Conservation (phyloP, 225 moss, liverwort and hornwort genomes). For the Marchantia paleacea region DNA sequence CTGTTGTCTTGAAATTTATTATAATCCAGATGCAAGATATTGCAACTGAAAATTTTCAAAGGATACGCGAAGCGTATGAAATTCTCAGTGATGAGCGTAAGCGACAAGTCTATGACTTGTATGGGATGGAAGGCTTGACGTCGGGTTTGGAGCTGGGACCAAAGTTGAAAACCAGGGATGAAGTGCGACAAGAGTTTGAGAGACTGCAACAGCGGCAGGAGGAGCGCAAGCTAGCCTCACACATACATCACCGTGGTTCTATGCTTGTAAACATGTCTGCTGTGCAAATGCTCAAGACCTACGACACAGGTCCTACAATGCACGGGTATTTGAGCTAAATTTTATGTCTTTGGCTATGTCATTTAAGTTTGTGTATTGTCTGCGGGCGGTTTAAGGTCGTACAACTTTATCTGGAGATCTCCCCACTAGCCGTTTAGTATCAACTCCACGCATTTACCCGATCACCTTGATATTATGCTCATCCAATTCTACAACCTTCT, state of each 20-base stretch:
- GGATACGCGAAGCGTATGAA: conserved; percentile 93
- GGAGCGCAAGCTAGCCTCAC: conserved; percentile 90
- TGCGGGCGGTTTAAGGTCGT: too few species aligned
- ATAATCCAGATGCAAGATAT: conserved; percentile 84
- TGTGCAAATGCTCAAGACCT: conserved; percentile 70
- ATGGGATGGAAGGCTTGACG: conserved; percentile 92
- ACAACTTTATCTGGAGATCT: too few species aligned
- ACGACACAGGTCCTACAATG: conserved; percentile 62
- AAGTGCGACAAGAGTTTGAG: conserved; percentile 90
- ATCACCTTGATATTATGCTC: too few species aligned
- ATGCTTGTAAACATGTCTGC: conserved; percentile 78
- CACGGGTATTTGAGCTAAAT: conserved; percentile 46
- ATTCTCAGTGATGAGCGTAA: conserved; percentile 89
- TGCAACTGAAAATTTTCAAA: conserved; percentile 92
- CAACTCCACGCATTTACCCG: too few species aligned
- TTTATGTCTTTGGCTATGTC: neutral
- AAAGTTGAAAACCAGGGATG: conserved; percentile 84
- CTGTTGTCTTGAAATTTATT: neutral
- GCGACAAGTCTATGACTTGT: conserved; percentile 91
- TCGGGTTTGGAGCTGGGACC: conserved; percentile 98
- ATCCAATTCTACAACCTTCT: too few species aligned
- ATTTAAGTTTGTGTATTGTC: too few species aligned
- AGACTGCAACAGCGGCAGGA: conserved; percentile 82
- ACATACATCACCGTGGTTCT: conserved; percentile 90
- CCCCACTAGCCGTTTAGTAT: too few species aligned